phyloP scores from a whole-genome alignment of 176 grass and related monocot genomes.

The Poa pratensis region DNA sequence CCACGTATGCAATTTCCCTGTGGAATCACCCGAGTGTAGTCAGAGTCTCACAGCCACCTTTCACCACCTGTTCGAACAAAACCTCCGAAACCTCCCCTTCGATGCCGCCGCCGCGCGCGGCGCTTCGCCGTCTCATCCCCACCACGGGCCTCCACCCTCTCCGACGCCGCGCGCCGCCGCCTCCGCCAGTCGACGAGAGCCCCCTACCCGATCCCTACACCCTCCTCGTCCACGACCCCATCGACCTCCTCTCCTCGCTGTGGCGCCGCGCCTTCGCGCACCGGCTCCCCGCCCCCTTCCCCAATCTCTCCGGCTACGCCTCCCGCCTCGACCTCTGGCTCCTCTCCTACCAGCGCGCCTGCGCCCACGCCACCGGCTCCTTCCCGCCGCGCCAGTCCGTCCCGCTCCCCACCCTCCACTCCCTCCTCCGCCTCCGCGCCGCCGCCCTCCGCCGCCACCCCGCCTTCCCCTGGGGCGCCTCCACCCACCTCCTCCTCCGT shows the following conservation, averaged over 20 bases:
- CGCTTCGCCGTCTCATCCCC: constrained; percentile 48
- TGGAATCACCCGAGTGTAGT: too few species aligned
- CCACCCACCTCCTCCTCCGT: constrained; percentile 73
- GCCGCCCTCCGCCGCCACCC: constrained; percentile 58
- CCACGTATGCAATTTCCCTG: too few species aligned
- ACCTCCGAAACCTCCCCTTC: neutral
- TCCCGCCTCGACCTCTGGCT: constrained; percentile 89
- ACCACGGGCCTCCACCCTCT: constrained; percentile 13
- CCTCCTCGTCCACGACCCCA: constrained; percentile 81
- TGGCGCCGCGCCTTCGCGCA: constrained; percentile 84
- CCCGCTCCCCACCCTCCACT: constrained; percentile 66
- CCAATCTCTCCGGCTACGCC: constrained; percentile 90
- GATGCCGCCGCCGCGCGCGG: constrained; percentile 33
- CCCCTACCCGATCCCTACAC: constrained; percentile 64
- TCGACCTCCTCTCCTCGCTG: constrained; percentile 71
- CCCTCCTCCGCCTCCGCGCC: constrained; percentile 71
- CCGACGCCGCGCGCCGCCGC: constrained; percentile 10
- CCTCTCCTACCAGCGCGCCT: constrained; percentile 86
- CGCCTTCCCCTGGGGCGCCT: constrained; percentile 78
- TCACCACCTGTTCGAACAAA: constrained; percentile 50
- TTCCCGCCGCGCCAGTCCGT: constrained; percentile 73
- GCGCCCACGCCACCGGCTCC: constrained; percentile 80
- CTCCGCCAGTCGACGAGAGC: neutral
- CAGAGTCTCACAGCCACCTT: too few species aligned
- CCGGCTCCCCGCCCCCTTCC: constrained; percentile 46